phyloP scores from a whole-genome alignment of 495 filamentous ascomycete species.

The Lepidopterella palustris region DNA sequence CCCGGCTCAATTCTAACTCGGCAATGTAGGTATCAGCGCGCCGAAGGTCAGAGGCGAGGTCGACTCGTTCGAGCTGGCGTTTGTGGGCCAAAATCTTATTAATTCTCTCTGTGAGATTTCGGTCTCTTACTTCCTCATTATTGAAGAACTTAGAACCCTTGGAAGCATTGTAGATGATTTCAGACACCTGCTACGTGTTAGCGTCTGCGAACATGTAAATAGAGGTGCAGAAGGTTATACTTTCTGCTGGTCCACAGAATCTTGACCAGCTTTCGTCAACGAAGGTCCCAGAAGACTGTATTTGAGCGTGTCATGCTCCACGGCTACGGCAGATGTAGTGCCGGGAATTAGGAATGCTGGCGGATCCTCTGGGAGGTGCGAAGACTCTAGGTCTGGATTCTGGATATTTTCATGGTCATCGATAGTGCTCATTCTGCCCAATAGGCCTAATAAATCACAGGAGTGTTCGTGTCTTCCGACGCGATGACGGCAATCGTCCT shows the following conservation, averaged over 20 bases:
- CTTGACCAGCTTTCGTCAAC: slow-evolving; percentile 89
- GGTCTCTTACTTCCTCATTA: slow-evolving; percentile 78
- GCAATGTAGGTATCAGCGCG: slow-evolving; percentile 76
- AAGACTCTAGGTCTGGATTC: too few relatives aligned
- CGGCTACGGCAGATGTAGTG: neutral
- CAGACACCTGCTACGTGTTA: slow-evolving; percentile 58
- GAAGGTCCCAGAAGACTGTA: slow-evolving; percentile 83
- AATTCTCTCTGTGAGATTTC: slow-evolving; percentile 79
- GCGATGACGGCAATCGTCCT: neutral
- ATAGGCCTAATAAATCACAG: neutral
- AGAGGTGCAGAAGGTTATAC: slow-evolving; percentile 35
- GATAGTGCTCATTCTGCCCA: neutral
- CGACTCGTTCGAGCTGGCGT: slow-evolving; percentile 64
- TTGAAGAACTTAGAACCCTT: slow-evolving; percentile 97
- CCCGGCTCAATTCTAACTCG: slow-evolving; percentile 68
- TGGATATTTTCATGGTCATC: neutral
- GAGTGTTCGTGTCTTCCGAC: neutral
- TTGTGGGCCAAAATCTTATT: slow-evolving; percentile 72
- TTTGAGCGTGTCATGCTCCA: slow-evolving; percentile 52
- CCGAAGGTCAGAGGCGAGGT: slow-evolving; percentile 64
- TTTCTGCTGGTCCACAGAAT: slow-evolving; percentile 86
- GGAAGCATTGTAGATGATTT: slow-evolving; percentile 94
- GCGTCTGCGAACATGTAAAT: neutral
- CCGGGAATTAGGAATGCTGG: neutral
- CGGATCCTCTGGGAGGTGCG: neutral